Evolutionary conservation across 768 basidiomycete genomes (phyloP), one percentile per base, ranked within the genome.

Genomic region (Rhizopogon vinicolor): DNA sequence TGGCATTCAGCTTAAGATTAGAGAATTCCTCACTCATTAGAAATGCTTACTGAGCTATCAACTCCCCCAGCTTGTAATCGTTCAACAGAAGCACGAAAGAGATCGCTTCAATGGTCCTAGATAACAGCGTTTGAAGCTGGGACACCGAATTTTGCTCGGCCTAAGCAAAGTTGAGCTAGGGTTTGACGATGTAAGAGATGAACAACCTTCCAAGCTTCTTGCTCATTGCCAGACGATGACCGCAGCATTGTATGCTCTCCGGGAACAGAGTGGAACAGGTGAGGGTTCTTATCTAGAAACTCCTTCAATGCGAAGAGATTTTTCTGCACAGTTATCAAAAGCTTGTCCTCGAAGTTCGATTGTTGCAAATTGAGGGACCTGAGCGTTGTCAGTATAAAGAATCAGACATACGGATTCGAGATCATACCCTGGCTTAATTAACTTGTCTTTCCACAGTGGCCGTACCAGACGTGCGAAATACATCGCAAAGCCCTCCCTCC

Each of bases 21-120:
- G 41, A 14, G 18, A 10, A 44, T 39, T 45, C 46, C 9, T 33
- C 40, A 53, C 33, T 59, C 42, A 43, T 42, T 28, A 41, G 12
- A 41, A 19, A 35, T 7, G 35, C 86, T 62, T 65, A 96, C 91
- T 87, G 83, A 37, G 85, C 75, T 54, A 97, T 83, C 29, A 97
- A 78, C 58, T 96, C 92, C 16, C 88, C 84, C 22, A 98, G 77
- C 54, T 85, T 83, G 73, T 98, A 96, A 65, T 99, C 97, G 62
- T 84, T 93, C 50, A 98, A 76, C 18, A 98, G 84, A 28, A 98
- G 78, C 51, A 98, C 77, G 69, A 98, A 99, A 0, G 93, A 92
- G 54, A 98, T 83, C 0, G 92, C 97, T 70, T 99, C 97, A 48
- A 98, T 91, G 5, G 92, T 86, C 64, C 95, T 84, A 9, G 81